Conservation (phyloP, 2,329 filamentous ascomycete genomes). For the Diplodia seriata region DNA sequence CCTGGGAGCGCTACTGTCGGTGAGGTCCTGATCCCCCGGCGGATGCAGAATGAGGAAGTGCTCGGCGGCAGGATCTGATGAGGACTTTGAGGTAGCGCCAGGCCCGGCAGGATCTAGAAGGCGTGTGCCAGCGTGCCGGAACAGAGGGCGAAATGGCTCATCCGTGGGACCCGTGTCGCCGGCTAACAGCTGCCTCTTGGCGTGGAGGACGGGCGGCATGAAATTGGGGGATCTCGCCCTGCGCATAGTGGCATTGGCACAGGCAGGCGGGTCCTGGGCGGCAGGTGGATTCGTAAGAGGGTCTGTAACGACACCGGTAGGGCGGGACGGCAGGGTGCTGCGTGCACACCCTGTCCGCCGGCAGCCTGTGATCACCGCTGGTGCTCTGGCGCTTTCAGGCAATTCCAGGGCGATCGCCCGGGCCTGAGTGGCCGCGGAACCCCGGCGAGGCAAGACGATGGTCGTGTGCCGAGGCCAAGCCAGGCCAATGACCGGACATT, state of each 20-base stretch:
- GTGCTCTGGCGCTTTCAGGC: not conserved
- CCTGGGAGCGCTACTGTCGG: constrained; percentile 2
- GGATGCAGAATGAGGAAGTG: not conserved
- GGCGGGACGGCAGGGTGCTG: not conserved
- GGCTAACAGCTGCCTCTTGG: not conserved
- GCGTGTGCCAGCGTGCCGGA: not conserved
- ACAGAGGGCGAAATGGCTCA: not conserved
- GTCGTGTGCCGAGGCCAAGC: not conserved
- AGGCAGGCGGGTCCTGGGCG: constrained; percentile 2
- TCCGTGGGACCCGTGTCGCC: not conserved
- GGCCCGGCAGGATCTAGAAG: not conserved
- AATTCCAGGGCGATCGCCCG: not conserved
- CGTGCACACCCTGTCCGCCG: constrained; percentile 12
- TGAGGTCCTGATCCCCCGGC: constrained; percentile 11
- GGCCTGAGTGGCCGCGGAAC: not conserved
- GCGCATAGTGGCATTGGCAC: constrained; percentile 11
- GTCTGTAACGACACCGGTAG: constrained; percentile 11
- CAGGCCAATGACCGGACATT: constrained; percentile 1
- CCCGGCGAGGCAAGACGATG: constrained; percentile 7
- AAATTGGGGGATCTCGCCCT: constrained; percentile 10
- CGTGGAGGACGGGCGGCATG: constrained; percentile 5
- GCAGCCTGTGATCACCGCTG: constrained; percentile 12
- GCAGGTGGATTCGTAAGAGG: constrained; percentile 10
- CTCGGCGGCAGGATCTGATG: not conserved
- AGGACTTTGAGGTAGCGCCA: not conserved